Evolutionary conservation across 2,329 filamentous ascomycete species (phyloP).

Genomic region (Pseudogymnoascus pannorum): DNA sequence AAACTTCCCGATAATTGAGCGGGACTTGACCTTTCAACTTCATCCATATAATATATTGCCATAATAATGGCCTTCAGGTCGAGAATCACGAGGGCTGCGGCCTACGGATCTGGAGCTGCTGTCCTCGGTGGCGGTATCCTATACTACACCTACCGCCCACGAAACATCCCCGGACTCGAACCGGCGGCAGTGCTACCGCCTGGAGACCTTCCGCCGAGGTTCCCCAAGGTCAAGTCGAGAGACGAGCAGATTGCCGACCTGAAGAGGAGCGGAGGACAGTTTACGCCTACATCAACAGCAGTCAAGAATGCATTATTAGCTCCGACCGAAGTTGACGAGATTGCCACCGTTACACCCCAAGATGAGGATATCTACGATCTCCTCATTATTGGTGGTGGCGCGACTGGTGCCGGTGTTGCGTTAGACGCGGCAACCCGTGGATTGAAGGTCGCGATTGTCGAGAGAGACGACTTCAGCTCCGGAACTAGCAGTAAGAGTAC

Average conservation of each 20-base stretch:
- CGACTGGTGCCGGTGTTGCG: slow-evolving; percentile 60
- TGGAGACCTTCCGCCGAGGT: slow-evolving; percentile 52
- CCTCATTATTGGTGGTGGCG: slow-evolving; percentile 60
- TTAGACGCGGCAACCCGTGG: slow-evolving; percentile 62
- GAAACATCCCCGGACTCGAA: slow-evolving; percentile 64
- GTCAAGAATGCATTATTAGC: slow-evolving; percentile 36
- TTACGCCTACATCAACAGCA: slow-evolving; percentile 35
- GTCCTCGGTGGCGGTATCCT: slow-evolving; percentile 39
- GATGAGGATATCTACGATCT: slow-evolving; percentile 53
- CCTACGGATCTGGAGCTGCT: slow-evolving; percentile 43
- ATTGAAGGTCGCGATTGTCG: slow-evolving; percentile 59
- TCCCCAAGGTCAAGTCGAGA: slow-evolving; percentile 42
- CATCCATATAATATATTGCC: background rate
- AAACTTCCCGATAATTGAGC: background rate
- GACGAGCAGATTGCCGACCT: slow-evolving; percentile 45
- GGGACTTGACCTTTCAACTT: background rate
- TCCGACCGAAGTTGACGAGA: slow-evolving; percentile 38
- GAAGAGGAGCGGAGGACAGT: slow-evolving; percentile 35
- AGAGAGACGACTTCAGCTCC: slow-evolving; percentile 63
- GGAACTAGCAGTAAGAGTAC: slow-evolving; percentile 67
- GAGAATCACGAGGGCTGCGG: slow-evolving; percentile 40
- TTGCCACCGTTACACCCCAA: slow-evolving; percentile 51
- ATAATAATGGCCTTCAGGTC: slow-evolving; percentile 29
- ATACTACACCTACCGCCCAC: slow-evolving; percentile 56
- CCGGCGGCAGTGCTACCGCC: slow-evolving; percentile 63